Base-by-base conservation (phyloP, 345 rosid genomes). In the Aurinia saxatilis region DNA sequence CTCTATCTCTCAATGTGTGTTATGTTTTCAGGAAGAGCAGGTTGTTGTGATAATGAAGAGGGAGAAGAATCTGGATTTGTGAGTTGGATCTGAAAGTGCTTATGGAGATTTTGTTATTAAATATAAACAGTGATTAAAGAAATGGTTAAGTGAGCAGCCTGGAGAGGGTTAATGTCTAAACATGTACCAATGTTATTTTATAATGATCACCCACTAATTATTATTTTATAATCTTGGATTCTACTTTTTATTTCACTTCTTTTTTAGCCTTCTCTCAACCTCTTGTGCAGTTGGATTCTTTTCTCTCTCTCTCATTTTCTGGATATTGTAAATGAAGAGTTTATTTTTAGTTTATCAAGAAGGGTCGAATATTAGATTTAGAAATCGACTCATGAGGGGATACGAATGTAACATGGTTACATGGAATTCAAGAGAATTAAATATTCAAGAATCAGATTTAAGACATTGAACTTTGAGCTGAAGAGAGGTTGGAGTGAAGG, bases 71-170 rank as follows among this genome's bases (percentile, higher is more conserved):
- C 83, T 76, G 60, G 55, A 51, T 54, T 73, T 65, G 60, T 71
- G 80, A 77, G 84, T 76, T 80, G 85, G 88, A 82, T 80, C 83
- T 77, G 77, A 45, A 60, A 68, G 73, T 72, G 50, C 70, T 70
- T 50, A 75, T 70, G 75, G 42, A 63, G 60, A 41, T 57, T 34
- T 33, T 16, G 9, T 40, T 49, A n/a, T 30, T 8, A 0, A 1
- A 30, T 60, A 5, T 27, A 4, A 73, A 55, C 57, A 73, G 54
- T 68, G 59, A 66, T 63, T 59, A 65, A 56, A 57, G 31, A 68
- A 81, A 79, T 67, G 75, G 71, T 75, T 74, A 50, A 77, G 82
- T 80, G 85, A 60, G 63, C 31, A 54, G 80, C 75, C 74, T 71
- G 55, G 36, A 60, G 73, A 61, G 59, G 27, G 70, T 64, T 73